Percentiles rank a stretch among this genome's conserved stretches.
Conservation (phyloP, 352 stramenopile genomes). For the Plasmopara viticola region DNA sequence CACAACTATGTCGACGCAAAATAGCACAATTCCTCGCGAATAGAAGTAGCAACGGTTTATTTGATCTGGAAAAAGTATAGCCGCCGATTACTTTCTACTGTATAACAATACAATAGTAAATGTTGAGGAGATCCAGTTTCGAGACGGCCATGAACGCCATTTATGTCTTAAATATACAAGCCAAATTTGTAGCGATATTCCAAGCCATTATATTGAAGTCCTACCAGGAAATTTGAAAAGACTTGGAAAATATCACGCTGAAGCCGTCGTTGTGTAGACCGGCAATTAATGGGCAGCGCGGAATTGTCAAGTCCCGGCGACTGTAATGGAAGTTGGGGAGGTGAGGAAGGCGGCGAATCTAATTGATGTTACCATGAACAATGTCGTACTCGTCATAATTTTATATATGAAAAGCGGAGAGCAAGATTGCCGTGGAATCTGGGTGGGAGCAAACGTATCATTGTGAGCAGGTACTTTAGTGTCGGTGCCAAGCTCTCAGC, state of each 20-base stretch:
- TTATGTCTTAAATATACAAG: slow-evolving; percentile 1
- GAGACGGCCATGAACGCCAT: background rate
- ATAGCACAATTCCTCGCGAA: background rate
- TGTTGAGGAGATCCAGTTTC: background rate
- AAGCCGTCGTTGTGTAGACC: background rate
- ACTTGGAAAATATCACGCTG: slow-evolving; percentile 2
- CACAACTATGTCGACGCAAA: background rate
- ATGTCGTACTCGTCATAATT: background rate
- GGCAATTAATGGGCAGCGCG: background rate
- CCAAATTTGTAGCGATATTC: slow-evolving; percentile 6
- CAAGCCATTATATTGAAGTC: slow-evolving; percentile 4
- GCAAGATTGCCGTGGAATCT: background rate
- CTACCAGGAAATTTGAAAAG: slow-evolving; percentile 6
- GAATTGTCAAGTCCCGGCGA: background rate
- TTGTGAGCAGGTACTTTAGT: background rate
- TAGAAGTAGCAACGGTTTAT: background rate
- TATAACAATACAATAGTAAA: background rate
- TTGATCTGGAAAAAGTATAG: background rate
- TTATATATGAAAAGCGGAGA: background rate
- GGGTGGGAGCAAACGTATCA: background rate
- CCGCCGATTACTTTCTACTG: background rate
- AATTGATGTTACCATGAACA: background rate
- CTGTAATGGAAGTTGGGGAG: background rate
- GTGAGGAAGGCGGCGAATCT: background rate
- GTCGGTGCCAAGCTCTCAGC: background rate